These are phyloP conservation scores for Cudoniella acicularis DNA, from an alignment of 495 filamentous ascomycete species.

Conservation along the genomic window DNA sequence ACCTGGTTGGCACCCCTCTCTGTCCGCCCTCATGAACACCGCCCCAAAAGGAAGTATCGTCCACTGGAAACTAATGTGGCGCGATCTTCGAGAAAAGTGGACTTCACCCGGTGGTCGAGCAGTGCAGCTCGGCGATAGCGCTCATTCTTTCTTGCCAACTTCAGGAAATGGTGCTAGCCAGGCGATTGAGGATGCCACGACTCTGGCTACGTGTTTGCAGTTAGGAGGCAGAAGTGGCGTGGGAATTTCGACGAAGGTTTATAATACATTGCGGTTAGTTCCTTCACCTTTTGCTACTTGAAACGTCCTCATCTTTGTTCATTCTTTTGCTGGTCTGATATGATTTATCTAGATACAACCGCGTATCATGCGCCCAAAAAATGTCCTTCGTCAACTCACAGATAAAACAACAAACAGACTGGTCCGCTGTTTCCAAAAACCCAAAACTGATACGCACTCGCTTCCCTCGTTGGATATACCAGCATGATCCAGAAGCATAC, in stretches of 20 bases:
- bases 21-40: no score
- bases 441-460: slow-evolving; percentile 44
- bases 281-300: no score
- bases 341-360: slow-evolving; percentile 45
- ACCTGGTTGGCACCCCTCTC: no score
- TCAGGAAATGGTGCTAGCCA: slow-evolving; percentile 65
- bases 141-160: slow-evolving; percentile 67
- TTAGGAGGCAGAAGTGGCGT: slow-evolving; percentile 40
- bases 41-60: slow-evolving; percentile 54
- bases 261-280: no score
- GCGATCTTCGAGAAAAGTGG: slow-evolving; percentile 62
- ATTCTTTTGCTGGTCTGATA: slow-evolving; percentile 44
- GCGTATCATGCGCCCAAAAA: slow-evolving; percentile 52
- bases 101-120: slow-evolving; percentile 54
- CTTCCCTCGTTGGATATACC: slow-evolving; percentile 49
- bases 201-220: slow-evolving; percentile 57
- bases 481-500: slow-evolving; percentile 54
- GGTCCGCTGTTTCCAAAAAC: slow-evolving; percentile 49
- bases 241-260: no score
- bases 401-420: slow-evolving; percentile 54
- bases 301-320: no score
- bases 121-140: slow-evolving; percentile 60
- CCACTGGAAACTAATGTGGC: slow-evolving; percentile 65
- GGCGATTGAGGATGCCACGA: slow-evolving; percentile 67
- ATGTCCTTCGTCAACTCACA: slow-evolving; percentile 54